A percentile compares a stretch with the other conserved stretches of the same genome.
phyloP scores from a whole-genome alignment of 2,329 filamentous ascomycete species.

The Sclerotinia trifoliorum region DNA sequence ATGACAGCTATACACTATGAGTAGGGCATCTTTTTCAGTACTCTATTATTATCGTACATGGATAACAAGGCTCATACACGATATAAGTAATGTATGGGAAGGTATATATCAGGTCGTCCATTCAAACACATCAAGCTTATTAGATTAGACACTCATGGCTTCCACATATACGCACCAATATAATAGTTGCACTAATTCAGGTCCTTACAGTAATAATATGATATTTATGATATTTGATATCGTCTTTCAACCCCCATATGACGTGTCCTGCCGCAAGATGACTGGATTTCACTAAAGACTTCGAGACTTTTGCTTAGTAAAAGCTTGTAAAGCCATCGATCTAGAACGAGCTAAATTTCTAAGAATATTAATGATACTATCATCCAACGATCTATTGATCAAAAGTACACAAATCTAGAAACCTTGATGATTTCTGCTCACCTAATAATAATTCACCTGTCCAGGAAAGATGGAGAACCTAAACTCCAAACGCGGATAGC shows the following conservation, averaged over 20 bases:
- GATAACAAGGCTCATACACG: not conserved
- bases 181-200: too few species aligned
- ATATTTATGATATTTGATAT: not conserved
- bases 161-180: not conserved
- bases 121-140: not conserved
- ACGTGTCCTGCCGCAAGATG: not conserved
- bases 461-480: not conserved
- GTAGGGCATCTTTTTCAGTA: not conserved
- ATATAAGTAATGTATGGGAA: not conserved
- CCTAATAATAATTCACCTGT: not conserved
- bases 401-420: not conserved
- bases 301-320: not conserved
- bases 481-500: not conserved
- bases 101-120: not conserved
- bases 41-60: not conserved
- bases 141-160: not conserved
- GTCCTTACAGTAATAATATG: not conserved
- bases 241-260: conserved; percentile 1
- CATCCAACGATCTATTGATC: not conserved
- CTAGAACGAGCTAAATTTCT: not conserved
- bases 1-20: not conserved
- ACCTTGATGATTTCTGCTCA: not conserved
- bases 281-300: too few species aligned
- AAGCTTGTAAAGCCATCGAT: too few species aligned
- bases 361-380: not conserved